A percentile compares a stretch with the other conserved stretches of the same genome.
phyloP scores from a whole-genome alignment of 768 basidiomycete genomes.

The Russula vinacea region DNA sequence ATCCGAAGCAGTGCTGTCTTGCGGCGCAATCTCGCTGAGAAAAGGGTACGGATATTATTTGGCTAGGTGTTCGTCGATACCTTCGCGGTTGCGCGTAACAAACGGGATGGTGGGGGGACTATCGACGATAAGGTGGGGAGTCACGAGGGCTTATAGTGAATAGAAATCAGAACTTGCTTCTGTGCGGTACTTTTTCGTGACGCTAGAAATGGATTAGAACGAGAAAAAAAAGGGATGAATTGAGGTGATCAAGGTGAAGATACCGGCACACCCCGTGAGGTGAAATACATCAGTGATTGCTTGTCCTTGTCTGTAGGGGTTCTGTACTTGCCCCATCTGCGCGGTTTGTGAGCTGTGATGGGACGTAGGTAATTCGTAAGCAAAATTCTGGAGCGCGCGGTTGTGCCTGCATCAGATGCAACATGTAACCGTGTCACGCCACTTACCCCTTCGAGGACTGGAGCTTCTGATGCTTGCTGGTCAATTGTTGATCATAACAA shows the following conservation, averaged over 20 bases:
- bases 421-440: neutral
- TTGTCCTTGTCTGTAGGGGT: neutral
- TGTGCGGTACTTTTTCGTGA: neutral
- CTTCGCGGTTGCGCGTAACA: neutral
- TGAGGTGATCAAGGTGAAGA: neutral
- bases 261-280: neutral
- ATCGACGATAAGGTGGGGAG: neutral
- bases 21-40: neutral
- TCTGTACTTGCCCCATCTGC: neutral
- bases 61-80: neutral
- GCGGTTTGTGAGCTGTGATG: neutral
- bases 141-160: neutral
- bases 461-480: constrained; percentile 36
- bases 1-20: neutral
- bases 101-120: neutral
- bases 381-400: neutral
- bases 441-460: constrained; percentile 12
- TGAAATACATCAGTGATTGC: neutral
- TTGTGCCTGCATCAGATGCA: neutral
- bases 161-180: neutral
- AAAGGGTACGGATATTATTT: neutral
- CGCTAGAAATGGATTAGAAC: no score
- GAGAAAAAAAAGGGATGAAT: neutral
- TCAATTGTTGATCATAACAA: constrained; percentile 36
- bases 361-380: neutral